Evolutionary conservation across 2,329 filamentous ascomycete genomes (phyloP), one percentile per base, ranked within the genome.

Genomic region (Epichloe hybrida): DNA sequence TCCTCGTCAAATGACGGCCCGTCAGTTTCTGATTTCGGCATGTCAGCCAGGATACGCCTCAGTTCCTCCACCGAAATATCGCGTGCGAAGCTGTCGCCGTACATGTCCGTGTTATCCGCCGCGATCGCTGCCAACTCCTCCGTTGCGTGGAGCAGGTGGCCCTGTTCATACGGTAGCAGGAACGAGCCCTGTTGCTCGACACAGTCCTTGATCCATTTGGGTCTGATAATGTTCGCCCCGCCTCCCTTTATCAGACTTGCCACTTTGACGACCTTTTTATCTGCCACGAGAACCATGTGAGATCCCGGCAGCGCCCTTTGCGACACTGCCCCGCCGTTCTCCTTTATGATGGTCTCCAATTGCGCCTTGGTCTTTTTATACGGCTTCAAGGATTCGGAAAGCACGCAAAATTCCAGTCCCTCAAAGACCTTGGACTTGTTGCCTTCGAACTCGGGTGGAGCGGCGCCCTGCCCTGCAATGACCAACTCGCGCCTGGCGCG

Each of bases 171-270:
- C 0, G 76, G 75, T 4, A 95, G 77, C 7, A 95, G 66, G 12
- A 84, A 76, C 3, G 36, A 4, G 76, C 73, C 3, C 49, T 56
- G 75, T 66, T 65, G 80, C 64, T 76, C 75, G 36, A 95, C 73
- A 59, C 88, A 93, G 64, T 97, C 89, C 31, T 86, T 72, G 2
- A 97, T 70, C 93, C 93, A 98, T 5, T 72, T 75, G 0, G 90
- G 86, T 21, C 80, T 80, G 51, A 97, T 74, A 48, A 98, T 83
- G 57, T 88, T 83, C 6, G 79, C 74, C 0, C 78, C 72, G 3
- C 81, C 83, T 5, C 72, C 74, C 59, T 93, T 95, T 54, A 88
- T 81, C 8, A 96, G 67, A 9, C 87, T 89, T 1, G 87, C 86
- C 1, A 90, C 89, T 61, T 90, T 90, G 57, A 97, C 82, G 0